Evolutionary conservation across 2,329 filamentous ascomycete genomes (phyloP).

Genomic region (Pseudogymnoascus sp.): DNA sequence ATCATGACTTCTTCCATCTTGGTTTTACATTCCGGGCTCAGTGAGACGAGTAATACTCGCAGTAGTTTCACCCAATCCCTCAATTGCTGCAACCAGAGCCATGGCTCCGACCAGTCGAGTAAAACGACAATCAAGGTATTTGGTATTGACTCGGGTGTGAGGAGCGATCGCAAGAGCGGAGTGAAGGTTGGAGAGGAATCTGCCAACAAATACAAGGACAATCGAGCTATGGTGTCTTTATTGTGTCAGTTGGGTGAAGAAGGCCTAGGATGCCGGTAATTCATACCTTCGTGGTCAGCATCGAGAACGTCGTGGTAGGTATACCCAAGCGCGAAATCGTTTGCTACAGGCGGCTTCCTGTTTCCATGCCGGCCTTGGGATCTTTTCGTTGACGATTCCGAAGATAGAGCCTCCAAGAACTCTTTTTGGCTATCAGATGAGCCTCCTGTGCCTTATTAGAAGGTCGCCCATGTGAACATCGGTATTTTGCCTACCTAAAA

Average conservation of each 20-base stretch:
- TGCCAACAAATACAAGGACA: constrained; percentile 84
- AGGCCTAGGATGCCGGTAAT: constrained; percentile 10
- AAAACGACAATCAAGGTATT: constrained; percentile 84
- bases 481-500: constrained; percentile 57
- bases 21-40: constrained; percentile 69
- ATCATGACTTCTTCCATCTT: constrained; percentile 82
- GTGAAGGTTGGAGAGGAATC: constrained; percentile 77
- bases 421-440: constrained; percentile 77
- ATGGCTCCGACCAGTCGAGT: constrained; percentile 93
- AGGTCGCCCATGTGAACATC: background rate
- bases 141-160: constrained; percentile 75
- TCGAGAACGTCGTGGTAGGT: constrained; percentile 94
- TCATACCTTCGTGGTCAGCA: constrained; percentile 79
- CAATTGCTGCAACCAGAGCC: constrained; percentile 83
- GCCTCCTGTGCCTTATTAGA: constrained; percentile 51
- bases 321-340: constrained; percentile 87
- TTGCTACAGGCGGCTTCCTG: constrained; percentile 72
- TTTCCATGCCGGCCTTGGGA: constrained; percentile 45
- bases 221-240: constrained; percentile 77
- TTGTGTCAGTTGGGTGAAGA: constrained; percentile 18
- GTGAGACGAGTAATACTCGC: constrained; percentile 64
- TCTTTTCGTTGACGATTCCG: constrained; percentile 32
- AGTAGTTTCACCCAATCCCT: constrained; percentile 84
- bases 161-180: constrained; percentile 72
- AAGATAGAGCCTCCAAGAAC: constrained; percentile 59